Percentiles rank a stretch among this genome's conserved stretches.
These are phyloP conservation scores for Orbilia quercus DNA, from an alignment of 2,329 filamentous ascomycete species.

Conservation along the genomic window DNA sequence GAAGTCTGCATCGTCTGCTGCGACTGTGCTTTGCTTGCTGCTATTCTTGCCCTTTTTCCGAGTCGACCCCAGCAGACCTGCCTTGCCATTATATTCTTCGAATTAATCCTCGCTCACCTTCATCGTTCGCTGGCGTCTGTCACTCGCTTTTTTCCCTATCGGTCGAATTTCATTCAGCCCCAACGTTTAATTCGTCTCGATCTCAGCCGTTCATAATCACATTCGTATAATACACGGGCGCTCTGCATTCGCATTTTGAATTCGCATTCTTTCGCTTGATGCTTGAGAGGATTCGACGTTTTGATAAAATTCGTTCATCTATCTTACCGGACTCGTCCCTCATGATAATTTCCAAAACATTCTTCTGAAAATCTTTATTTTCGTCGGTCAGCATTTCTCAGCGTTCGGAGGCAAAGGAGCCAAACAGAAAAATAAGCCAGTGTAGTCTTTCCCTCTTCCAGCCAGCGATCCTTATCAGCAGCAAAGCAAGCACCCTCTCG, in stretches of 20 bases:
- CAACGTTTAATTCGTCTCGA: no score
- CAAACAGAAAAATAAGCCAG: conserved; percentile 3
- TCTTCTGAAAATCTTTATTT: conserved; percentile 24
- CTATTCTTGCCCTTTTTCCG: conserved; percentile 43
- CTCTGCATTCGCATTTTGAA: not conserved
- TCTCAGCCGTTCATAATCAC: conserved; percentile 42
- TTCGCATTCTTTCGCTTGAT: conserved; percentile 39
- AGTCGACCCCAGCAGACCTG: conserved; percentile 25
- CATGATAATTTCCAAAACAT: conserved; percentile 36
- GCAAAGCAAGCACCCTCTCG: no score
- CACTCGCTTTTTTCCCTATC: conserved; percentile 20
- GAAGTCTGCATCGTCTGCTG: conserved; percentile 40
- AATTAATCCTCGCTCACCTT: conserved; percentile 23
- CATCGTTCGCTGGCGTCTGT: conserved; percentile 24
- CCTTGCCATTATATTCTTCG: no score
- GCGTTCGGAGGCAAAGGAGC: not conserved
- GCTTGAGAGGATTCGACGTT: conserved; percentile 30
- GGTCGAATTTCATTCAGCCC: conserved; percentile 39
- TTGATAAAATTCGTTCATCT: conserved; percentile 15
- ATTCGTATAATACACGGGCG: conserved; percentile 18
- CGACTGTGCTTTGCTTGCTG: conserved; percentile 10
- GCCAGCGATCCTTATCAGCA: conserved; percentile 24
- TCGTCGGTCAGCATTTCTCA: conserved; percentile 20
- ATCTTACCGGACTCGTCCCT: conserved; percentile 5
- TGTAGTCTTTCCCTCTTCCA: conserved; percentile 12